These are phyloP conservation scores for Echinochloa phyllopogon DNA, from an alignment of 176 grass and related monocot species.

Conservation along the genomic window DNA sequence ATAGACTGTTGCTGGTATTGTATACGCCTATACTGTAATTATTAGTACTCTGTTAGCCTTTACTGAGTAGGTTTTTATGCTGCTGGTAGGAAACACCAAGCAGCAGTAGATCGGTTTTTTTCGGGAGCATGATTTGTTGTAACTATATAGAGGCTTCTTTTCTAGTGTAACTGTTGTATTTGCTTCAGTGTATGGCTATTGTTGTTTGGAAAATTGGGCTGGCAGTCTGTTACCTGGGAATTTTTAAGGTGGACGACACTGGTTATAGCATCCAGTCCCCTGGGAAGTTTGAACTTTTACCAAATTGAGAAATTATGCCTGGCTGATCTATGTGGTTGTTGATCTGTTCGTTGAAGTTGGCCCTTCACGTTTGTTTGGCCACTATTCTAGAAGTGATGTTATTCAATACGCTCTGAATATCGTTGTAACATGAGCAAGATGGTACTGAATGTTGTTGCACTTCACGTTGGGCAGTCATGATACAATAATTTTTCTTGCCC, in stretches of 20 bases:
- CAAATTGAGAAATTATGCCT: background rate
- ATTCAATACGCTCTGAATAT: background rate
- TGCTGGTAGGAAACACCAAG: background rate
- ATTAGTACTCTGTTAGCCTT: constrained; percentile 5
- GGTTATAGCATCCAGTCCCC: background rate
- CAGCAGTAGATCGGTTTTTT: background rate
- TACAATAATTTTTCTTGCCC: background rate
- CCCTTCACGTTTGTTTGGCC: background rate
- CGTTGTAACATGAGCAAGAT: background rate
- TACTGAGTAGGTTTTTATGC: constrained; percentile 15
- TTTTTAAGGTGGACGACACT: background rate
- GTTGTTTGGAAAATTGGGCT: background rate
- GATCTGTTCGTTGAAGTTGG: background rate
- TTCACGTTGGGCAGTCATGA: background rate
- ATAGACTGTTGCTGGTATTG: constrained; percentile 38
- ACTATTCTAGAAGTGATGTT: background rate
- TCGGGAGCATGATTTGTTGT: constrained; percentile 17
- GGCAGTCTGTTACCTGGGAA: background rate
- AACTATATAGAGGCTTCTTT: background rate
- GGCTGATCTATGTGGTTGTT: background rate
- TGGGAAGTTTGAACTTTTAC: background rate
- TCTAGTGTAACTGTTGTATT: constrained; percentile 24
- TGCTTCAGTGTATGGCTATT: background rate
- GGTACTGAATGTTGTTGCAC: background rate
- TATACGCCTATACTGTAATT: background rate